phyloP scores from a whole-genome alignment of 164 flowering plant species.

The Brasenia schreberi region DNA sequence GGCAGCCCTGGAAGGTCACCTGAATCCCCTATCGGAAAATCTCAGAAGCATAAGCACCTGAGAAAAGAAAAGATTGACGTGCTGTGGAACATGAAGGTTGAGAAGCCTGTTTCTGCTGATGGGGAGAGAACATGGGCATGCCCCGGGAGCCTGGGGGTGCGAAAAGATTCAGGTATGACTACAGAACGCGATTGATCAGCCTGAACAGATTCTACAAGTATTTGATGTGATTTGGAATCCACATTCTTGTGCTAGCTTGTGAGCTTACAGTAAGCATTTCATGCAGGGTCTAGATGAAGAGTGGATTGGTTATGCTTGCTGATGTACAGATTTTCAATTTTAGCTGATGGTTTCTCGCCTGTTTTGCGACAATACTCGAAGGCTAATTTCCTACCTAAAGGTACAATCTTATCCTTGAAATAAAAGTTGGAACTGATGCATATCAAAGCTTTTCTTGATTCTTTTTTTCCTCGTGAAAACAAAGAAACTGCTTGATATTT shows the following conservation, averaged over 20 bases:
- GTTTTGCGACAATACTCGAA: background rate
- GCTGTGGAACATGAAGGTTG: slow-evolving; percentile 12
- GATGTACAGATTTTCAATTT: background rate
- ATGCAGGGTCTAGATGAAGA: background rate
- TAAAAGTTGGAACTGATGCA: background rate
- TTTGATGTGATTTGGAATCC: background rate
- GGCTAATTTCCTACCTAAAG: background rate
- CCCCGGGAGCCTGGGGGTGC: slow-evolving; percentile 16
- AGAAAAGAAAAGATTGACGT: slow-evolving; percentile 1
- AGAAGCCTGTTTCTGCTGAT: slow-evolving; percentile 12
- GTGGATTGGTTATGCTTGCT: background rate
- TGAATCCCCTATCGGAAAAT: background rate
- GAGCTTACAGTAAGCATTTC: background rate
- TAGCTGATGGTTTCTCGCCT: background rate
- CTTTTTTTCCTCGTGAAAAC: background rate
- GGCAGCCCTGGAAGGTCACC: slow-evolving; percentile 22
- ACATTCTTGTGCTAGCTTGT: too few species aligned
- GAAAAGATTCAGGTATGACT: slow-evolving; percentile 17
- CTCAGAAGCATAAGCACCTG: background rate
- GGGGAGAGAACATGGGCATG: slow-evolving; percentile 17
- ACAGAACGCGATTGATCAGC: slow-evolving; percentile 17
- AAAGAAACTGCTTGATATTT: background rate
- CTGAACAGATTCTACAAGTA: background rate
- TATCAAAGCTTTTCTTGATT: background rate
- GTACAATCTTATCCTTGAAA: background rate